Percentiles rank a stretch among this genome's conserved stretches.
These are phyloP conservation scores for Fusarium austroafricanum DNA, from an alignment of 2,329 filamentous ascomycete species.

Conservation along the genomic window DNA sequence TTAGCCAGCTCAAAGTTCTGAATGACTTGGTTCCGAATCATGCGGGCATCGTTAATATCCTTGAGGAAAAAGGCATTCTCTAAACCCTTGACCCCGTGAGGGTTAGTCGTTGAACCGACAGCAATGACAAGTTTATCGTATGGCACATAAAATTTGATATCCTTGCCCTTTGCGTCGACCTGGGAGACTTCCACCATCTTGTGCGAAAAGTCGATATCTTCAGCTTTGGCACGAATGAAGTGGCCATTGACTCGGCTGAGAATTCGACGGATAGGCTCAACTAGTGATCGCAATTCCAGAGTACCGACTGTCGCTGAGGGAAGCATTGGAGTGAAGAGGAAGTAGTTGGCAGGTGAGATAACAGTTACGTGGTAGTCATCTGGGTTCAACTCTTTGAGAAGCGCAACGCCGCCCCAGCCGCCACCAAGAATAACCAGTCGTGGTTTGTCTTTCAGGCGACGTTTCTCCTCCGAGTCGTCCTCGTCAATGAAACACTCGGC, in stretches of 20 bases:
- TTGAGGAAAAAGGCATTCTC: constrained; percentile 96
- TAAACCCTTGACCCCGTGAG: constrained; percentile 94
- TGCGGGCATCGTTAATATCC: constrained; percentile 89
- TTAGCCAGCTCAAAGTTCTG: constrained; percentile 91
- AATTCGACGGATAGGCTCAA: constrained; percentile 92
- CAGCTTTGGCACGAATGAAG: constrained; percentile 87
- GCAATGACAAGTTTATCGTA: constrained; percentile 97
- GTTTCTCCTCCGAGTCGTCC: constrained; percentile 79
- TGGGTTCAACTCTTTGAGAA: constrained; percentile 89
- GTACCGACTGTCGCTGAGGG: constrained; percentile 97
- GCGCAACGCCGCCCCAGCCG: constrained; percentile 92
- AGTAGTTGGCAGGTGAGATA: constrained; percentile 94
- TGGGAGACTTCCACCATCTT: constrained; percentile 91
- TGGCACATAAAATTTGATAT: constrained; percentile 88
- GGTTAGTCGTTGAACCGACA: constrained; percentile 92
- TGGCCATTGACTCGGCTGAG: constrained; percentile 82
- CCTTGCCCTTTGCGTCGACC: constrained; percentile 75
- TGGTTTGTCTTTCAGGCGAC: constrained; percentile 84
- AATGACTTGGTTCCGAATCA: constrained; percentile 89
- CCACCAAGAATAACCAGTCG: constrained; percentile 92
- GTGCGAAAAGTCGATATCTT: constrained; percentile 90
- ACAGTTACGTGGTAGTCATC: constrained; percentile 97
- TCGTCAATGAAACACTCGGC: constrained; percentile 90
- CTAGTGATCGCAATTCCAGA: constrained; percentile 87
- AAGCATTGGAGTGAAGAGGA: constrained; percentile 97